A percentile compares a stretch with the other conserved stretches of the same genome.
Evolutionary conservation across 2,329 filamentous ascomycete species (phyloP).

Genomic region (Paraconiothyrium sp.): DNA sequence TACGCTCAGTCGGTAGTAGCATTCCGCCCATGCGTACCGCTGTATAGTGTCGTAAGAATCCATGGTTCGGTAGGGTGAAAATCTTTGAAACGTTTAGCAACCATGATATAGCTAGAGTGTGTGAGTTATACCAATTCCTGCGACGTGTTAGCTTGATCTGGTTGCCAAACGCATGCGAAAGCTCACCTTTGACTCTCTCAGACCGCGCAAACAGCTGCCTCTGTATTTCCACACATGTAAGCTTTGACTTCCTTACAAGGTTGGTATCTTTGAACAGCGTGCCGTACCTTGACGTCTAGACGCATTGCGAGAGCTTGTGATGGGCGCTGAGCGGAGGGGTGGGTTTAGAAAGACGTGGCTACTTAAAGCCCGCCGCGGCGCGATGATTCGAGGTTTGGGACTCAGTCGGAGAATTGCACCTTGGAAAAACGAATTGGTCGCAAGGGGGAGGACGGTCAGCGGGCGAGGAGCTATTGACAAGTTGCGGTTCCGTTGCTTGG

Average conservation of each 20-base stretch:
- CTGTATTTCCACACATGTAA: slow-evolving; percentile 61
- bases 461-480: slow-evolving; percentile 14
- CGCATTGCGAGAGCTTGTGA: slow-evolving; percentile 50
- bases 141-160: slow-evolving; percentile 34
- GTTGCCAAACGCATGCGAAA: slow-evolving; percentile 11
- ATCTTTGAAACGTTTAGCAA: slow-evolving; percentile 70
- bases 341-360: slow-evolving; percentile 49
- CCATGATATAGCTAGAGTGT: slow-evolving; percentile 10
- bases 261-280: slow-evolving; percentile 9
- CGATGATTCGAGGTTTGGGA: slow-evolving; percentile 17
- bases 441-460: slow-evolving; percentile 4
- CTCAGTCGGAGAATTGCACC: background rate
- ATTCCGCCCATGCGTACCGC: slow-evolving; percentile 66
- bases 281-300: slow-evolving; percentile 57
- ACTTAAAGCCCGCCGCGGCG: slow-evolving; percentile 47
- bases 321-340: slow-evolving; percentile 40
- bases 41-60: slow-evolving; percentile 93
- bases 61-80: slow-evolving; percentile 98
- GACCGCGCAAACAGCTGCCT: slow-evolving; percentile 87
- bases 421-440: slow-evolving; percentile 7
- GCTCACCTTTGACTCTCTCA: slow-evolving; percentile 81
- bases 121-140: slow-evolving; percentile 47
- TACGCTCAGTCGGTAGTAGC: slow-evolving; percentile 12
- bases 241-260: slow-evolving; percentile 26
- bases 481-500: slow-evolving; percentile 18